phyloP scores from a whole-genome alignment of 352 stramenopile species.

The Plasmopara muralis region DNA sequence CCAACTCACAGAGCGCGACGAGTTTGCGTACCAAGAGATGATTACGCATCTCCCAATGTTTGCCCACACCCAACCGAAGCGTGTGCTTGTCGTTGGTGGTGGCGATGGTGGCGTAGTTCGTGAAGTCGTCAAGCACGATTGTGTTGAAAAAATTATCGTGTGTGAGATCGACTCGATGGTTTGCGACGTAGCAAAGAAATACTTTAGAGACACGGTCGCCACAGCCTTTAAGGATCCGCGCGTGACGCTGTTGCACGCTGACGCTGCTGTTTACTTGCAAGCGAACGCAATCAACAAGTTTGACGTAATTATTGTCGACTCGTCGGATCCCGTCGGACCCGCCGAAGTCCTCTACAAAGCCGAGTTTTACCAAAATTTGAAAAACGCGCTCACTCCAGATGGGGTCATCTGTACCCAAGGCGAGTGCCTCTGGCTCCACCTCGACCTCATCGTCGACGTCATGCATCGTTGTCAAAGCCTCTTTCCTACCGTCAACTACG shows the following conservation, averaged over 20 bases:
- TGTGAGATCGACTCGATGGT: conserved; percentile 99
- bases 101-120: conserved; percentile 97
- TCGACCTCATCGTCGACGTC: conserved; percentile 95
- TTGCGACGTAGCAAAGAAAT: conserved; percentile 94
- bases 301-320: conserved; percentile 97
- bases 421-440: conserved; percentile 98
- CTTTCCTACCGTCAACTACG: conserved; percentile 97
- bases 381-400: conserved; percentile 78
- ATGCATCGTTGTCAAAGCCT: conserved; percentile 84
- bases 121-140: conserved; percentile 91
- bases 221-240: conserved; percentile 94
- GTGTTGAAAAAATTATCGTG: conserved; percentile 95
- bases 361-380: conserved; percentile 94
- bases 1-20: conserved; percentile 97
- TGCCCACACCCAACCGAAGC: conserved; percentile 92
- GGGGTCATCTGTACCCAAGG: conserved; percentile 90
- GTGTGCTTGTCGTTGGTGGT: conserved; percentile 96
- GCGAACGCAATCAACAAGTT: conserved; percentile 84
- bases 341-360: conserved; percentile 93
- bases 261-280: conserved; percentile 87
- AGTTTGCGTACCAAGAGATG: conserved; percentile 99
- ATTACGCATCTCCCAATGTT: conserved; percentile 98
- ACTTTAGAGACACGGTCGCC: conserved; percentile 85
- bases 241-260: conserved; percentile 90
- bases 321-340: conserved; percentile 92